phyloP scores from a whole-genome alignment of 768 basidiomycete genomes.

The Boletus barrowsii region DNA sequence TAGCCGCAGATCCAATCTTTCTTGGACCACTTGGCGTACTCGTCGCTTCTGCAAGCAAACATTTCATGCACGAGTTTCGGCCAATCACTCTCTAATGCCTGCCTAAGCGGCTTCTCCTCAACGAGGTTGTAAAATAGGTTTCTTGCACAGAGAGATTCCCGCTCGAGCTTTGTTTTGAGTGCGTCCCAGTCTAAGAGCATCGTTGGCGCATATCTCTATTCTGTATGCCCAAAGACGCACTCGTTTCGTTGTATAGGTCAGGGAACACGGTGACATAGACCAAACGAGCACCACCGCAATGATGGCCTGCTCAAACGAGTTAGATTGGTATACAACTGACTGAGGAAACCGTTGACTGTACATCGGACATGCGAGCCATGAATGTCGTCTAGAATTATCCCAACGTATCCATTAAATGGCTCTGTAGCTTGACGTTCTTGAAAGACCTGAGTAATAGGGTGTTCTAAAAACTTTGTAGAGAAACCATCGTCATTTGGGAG shows the following conservation, averaged over 20 bases:
- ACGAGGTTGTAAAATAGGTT: background rate
- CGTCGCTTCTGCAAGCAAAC: background rate
- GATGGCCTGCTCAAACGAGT: background rate
- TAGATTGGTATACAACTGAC: background rate
- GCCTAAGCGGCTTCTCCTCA: background rate
- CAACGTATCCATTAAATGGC: background rate
- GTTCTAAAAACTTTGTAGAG: background rate
- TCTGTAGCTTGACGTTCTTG: background rate
- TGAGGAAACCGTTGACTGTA: background rate
- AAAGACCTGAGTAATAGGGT: background rate
- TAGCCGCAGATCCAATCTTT: background rate
- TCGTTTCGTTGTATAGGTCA: background rate
- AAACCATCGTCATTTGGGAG: slow-evolving; percentile 1
- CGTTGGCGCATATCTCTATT: background rate
- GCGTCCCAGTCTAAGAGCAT: slow-evolving; percentile 2
- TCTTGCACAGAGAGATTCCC: background rate
- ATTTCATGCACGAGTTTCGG: background rate
- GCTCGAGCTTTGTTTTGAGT: background rate
- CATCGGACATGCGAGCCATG: background rate
- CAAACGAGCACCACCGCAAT: background rate
- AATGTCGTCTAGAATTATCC: slow-evolving; percentile 1
- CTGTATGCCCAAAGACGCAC: background rate
- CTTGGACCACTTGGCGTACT: slow-evolving; percentile 1
- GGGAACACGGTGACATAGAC: background rate
- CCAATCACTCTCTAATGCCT: background rate